Evolutionary conservation across 768 basidiomycete genomes (phyloP).

Genomic region (Calvatia gigantea): DNA sequence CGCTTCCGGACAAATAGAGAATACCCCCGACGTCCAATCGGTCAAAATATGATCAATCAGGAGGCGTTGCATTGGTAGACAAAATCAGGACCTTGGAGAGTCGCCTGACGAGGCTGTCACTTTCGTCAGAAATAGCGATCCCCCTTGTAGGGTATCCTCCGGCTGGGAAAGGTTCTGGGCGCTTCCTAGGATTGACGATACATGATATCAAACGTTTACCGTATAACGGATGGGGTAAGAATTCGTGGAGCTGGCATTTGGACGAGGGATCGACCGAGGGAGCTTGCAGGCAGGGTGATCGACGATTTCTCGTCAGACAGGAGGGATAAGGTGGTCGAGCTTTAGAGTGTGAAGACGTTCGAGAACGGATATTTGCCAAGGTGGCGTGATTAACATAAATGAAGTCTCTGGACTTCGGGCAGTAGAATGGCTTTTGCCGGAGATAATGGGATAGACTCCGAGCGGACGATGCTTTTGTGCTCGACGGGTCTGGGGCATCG

Average conservation of each 20-base stretch:
- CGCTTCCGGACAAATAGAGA: constrained; percentile 16
- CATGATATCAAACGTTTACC: constrained; percentile 10
- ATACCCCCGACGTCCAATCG: constrained; percentile 13
- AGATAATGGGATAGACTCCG: constrained; percentile 9
- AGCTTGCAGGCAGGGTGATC: constrained; percentile 3
- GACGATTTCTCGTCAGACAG: constrained; percentile 10
- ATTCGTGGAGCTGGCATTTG: constrained; percentile 13
- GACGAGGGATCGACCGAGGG: constrained; percentile 15
- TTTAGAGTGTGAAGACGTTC: constrained; percentile 16
- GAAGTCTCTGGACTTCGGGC: constrained; percentile 14
- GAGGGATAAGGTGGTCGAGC: constrained; percentile 13
- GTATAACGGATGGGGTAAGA: constrained; percentile 16
- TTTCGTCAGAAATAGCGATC: neutral
- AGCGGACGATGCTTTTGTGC: constrained; percentile 18
- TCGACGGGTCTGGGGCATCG: constrained; percentile 15
- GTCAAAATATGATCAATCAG: neutral
- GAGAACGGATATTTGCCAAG: constrained; percentile 16
- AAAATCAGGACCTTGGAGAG: neutral
- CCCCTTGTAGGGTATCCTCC: neutral
- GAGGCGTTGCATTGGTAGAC: neutral
- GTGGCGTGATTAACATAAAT: constrained; percentile 17
- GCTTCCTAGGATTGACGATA: constrained; percentile 3
- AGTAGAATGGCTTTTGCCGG: constrained; percentile 15
- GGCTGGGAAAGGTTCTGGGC: neutral
- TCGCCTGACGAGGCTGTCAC: neutral